These are phyloP conservation scores for Anaeromyces robustus DNA, from an alignment of 192 early-diverging fungal species.

Conservation along the genomic window DNA sequence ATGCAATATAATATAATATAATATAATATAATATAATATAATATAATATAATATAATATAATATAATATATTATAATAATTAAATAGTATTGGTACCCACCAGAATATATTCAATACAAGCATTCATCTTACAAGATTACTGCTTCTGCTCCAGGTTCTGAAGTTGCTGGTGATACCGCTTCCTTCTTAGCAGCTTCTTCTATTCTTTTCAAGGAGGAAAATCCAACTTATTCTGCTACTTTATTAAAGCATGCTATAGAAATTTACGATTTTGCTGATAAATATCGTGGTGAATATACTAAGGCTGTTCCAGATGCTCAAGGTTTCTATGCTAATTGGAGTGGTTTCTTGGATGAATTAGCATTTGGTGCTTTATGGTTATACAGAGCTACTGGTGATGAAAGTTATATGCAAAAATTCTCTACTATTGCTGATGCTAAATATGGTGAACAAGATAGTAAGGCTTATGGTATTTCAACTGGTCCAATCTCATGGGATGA, in stretches of 20 bases:
- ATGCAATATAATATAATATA: too few species aligned
- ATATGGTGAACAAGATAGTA: conserved; percentile 1
- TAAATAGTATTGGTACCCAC: conserved; percentile 19
- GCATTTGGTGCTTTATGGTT: conserved; percentile 41
- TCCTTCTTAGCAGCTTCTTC: conserved; percentile 36
- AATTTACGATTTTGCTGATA: conserved; percentile 27
- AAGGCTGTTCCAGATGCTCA: conserved; percentile 14
- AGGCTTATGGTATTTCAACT: conserved; percentile 12
- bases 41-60: too few species aligned
- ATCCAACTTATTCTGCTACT: not conserved
- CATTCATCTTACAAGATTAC: conserved; percentile 30
- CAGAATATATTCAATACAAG: conserved; percentile 23
- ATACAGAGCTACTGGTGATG: conserved; percentile 24
- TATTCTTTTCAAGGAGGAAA: conserved; percentile 14
- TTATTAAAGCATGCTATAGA: conserved; percentile 20
- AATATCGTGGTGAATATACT: conserved; percentile 17
- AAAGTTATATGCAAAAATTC: conserved; percentile 21
- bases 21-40: too few species aligned
- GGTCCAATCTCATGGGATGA: conserved; percentile 24
- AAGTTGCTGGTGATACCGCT: conserved; percentile 30
- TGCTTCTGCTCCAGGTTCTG: conserved; percentile 25
- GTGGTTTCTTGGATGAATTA: conserved; percentile 21
- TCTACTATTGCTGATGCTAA: conserved; percentile 10
- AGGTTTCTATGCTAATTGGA: conserved; percentile 20
- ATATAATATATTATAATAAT: not conserved